Conservation (phyloP, 2,329 filamentous ascomycete species). For the Pyrenophora teres region DNA sequence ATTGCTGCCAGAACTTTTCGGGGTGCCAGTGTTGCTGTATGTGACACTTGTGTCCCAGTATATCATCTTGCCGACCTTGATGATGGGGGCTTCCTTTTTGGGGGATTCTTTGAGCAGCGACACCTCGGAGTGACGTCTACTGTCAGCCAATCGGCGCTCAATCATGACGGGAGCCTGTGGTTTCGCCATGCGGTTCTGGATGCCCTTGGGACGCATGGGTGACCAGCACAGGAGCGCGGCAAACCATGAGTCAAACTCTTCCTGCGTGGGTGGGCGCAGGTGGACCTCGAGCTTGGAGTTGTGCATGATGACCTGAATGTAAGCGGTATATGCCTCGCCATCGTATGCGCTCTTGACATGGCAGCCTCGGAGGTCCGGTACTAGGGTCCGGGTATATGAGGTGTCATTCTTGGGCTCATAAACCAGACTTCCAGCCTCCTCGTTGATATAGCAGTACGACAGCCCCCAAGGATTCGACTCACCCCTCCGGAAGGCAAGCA, state of each 20-base stretch:
- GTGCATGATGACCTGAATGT: constrained; percentile 58
- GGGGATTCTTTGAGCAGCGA: constrained; percentile 69
- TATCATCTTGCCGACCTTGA: constrained; percentile 75
- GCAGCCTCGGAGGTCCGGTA: constrained; percentile 77
- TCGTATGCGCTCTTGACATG: constrained; percentile 62
- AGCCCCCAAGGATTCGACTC: constrained; percentile 66
- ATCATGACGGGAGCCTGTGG: constrained; percentile 49
- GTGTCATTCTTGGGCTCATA: constrained; percentile 72
- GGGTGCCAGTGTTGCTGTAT: constrained; percentile 53
- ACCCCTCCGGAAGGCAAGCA: constrained; percentile 72
- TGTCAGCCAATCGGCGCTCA: constrained; percentile 45
- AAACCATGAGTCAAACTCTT: constrained; percentile 78
- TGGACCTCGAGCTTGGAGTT: constrained; percentile 65
- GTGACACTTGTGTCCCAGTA: constrained; percentile 71
- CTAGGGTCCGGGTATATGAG: constrained; percentile 65
- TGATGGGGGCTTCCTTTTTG: constrained; percentile 74
- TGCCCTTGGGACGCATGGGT: constrained; percentile 66
- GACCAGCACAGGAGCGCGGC: constrained; percentile 83
- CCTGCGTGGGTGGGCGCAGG: constrained; percentile 65
- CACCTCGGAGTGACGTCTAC: constrained; percentile 55
- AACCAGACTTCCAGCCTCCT: constrained; percentile 74
- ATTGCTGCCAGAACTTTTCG: constrained; percentile 30
- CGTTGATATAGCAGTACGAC: constrained; percentile 78
- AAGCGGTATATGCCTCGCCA: constrained; percentile 54
- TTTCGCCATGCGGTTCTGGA: constrained; percentile 60